Evolutionary conservation across 2,329 filamentous ascomycete genomes (phyloP).

Genomic region (Pseudopithomyces maydicus): DNA sequence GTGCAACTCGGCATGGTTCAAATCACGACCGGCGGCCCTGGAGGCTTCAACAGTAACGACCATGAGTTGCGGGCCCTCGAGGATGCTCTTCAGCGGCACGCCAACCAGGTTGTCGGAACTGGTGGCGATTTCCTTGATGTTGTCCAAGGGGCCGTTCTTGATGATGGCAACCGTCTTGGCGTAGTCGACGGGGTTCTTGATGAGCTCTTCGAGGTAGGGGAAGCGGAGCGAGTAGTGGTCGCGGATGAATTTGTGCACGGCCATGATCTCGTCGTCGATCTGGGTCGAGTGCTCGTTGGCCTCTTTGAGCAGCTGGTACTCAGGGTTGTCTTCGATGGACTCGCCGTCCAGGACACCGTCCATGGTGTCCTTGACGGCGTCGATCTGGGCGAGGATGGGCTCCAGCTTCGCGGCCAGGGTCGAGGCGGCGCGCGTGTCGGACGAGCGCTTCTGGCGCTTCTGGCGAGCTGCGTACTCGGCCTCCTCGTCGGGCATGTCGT

Average conservation of each 20-base stretch:
- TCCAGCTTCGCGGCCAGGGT: slow-evolving; percentile 80
- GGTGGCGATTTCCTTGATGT: slow-evolving; percentile 78
- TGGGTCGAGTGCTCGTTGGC: slow-evolving; percentile 89
- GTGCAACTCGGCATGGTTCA: slow-evolving; percentile 75
- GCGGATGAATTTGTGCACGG: slow-evolving; percentile 94
- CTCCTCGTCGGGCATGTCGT: slow-evolving; percentile 66
- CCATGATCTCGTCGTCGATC: slow-evolving; percentile 89
- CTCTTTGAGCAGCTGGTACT: slow-evolving; percentile 86
- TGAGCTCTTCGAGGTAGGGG: slow-evolving; percentile 86
- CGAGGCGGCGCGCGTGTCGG: slow-evolving; percentile 78
- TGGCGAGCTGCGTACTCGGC: slow-evolving; percentile 58
- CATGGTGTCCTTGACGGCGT: slow-evolving; percentile 64
- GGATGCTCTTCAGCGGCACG: slow-evolving; percentile 74
- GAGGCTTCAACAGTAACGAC: slow-evolving; percentile 94
- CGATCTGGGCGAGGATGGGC: slow-evolving; percentile 72
- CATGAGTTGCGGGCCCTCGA: slow-evolving; percentile 92
- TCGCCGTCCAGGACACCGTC: slow-evolving; percentile 71
- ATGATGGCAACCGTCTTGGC: slow-evolving; percentile 93
- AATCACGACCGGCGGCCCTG: slow-evolving; percentile 79
- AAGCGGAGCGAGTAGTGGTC: slow-evolving; percentile 96
- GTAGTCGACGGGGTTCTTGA: slow-evolving; percentile 92
- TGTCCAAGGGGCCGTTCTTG: slow-evolving; percentile 88
- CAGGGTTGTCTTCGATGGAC: slow-evolving; percentile 88
- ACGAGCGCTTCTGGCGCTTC: slow-evolving; percentile 70
- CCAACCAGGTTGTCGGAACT: slow-evolving; percentile 80